Conservation (phyloP, 176 grass and related monocot species). For the Triticum dicoccoides region DNA sequence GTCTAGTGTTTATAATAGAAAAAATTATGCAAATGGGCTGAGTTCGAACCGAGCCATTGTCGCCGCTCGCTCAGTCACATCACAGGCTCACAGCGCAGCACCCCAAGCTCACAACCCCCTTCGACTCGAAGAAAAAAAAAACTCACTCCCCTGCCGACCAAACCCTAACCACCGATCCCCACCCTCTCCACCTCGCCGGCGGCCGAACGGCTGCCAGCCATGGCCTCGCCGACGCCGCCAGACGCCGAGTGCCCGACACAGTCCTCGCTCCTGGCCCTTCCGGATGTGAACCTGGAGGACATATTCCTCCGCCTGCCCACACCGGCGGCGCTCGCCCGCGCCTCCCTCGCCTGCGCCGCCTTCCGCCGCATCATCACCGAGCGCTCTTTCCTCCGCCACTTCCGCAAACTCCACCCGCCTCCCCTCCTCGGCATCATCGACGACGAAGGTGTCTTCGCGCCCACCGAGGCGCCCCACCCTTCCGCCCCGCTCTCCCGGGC, state of each 20-base stretch:
- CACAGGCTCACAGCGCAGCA: no score
- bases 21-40: no score
- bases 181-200: no score
- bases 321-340: conserved; percentile 5
- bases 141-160: no score
- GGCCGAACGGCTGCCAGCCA: no score
- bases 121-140: no score
- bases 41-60: no score
- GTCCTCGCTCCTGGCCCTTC: not conserved
- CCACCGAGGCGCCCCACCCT: conserved; percentile 1
- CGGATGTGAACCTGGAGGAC: not conserved
- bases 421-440: not conserved
- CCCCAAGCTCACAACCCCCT: no score
- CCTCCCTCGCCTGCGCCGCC: not conserved
- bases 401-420: conserved; percentile 17
- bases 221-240: no score
- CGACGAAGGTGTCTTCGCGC: not conserved
- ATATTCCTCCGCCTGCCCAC: not conserved
- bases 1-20: no score
- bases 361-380: conserved; percentile 4
- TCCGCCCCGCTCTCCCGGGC: not conserved
- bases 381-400: conserved; percentile 8
- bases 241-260: no score
- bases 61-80: no score
- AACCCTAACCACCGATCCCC: not conserved